These are phyloP conservation scores for Umbellularia californica DNA, from an alignment of 164 flowering plant species.

Conservation along the genomic window DNA sequence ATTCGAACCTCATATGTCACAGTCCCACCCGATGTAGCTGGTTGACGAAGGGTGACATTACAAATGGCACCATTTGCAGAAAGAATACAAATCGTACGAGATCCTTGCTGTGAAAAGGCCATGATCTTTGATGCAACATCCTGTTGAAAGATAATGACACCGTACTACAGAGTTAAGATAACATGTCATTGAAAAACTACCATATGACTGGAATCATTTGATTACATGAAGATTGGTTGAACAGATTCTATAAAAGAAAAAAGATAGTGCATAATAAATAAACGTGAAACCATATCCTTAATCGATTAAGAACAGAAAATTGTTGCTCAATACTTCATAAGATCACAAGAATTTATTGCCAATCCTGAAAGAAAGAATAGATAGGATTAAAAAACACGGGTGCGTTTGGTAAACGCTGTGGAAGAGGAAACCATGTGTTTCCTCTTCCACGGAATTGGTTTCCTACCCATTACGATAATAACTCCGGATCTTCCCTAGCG, in stretches of 20 bases:
- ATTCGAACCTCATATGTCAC: conserved; percentile 69
- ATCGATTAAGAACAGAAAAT: neutral
- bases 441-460: no score
- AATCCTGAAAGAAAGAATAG: no score
- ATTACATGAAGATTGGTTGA: neutral
- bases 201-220: neutral
- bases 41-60: conserved; percentile 77
- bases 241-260: neutral
- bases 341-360: neutral
- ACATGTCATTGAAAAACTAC: neutral
- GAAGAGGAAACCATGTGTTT: no score
- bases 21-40: conserved; percentile 60
- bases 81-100: conserved; percentile 79
- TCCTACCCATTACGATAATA: no score
- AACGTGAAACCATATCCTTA: neutral
- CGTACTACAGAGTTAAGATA: neutral
- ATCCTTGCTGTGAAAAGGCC: conserved; percentile 82
- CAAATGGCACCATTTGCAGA: conserved; percentile 80
- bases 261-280: neutral
- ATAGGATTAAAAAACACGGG: no score
- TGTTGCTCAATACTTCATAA: neutral
- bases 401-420: no score
- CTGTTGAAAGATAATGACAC: conserved; percentile 29
- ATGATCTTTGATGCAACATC: conserved; percentile 70
- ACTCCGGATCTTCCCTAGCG: no score